Evolutionary conservation across 2,329 filamentous ascomycete genomes (phyloP).

Genomic region (Aspergillus tubingensis): DNA sequence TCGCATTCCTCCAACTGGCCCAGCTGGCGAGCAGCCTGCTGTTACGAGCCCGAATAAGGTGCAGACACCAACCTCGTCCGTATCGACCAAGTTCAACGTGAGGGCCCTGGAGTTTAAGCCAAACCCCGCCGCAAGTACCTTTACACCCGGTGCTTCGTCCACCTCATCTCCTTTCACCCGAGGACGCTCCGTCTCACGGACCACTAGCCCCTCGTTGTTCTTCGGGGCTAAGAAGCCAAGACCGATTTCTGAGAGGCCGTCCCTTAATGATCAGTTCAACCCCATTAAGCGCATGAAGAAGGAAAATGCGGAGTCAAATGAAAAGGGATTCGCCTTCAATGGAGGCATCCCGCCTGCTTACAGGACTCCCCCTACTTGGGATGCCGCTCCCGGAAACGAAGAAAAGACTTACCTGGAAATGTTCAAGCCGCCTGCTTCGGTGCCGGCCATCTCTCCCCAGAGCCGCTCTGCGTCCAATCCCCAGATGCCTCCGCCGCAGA

Average conservation of each 20-base stretch:
- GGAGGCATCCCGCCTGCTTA: slow-evolving; percentile 82
- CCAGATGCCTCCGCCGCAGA: slow-evolving; percentile 75
- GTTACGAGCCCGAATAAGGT: slow-evolving; percentile 47
- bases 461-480: slow-evolving; percentile 64
- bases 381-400: slow-evolving; percentile 66
- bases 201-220: slow-evolving; percentile 54
- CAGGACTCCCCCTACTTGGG: slow-evolving; percentile 84
- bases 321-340: slow-evolving; percentile 70
- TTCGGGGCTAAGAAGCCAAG: slow-evolving; percentile 73
- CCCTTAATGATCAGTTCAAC: slow-evolving; percentile 60
- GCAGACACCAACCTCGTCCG: slow-evolving; percentile 56
- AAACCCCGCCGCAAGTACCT: slow-evolving; percentile 75
- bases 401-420: slow-evolving; percentile 79
- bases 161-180: slow-evolving; percentile 69
- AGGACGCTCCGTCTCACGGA: slow-evolving; percentile 48
- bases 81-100: slow-evolving; percentile 60
- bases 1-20: slow-evolving; percentile 73
- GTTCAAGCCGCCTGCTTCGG: slow-evolving; percentile 68
- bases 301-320: slow-evolving; percentile 53
- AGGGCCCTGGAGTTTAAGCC: slow-evolving; percentile 78
- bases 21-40: slow-evolving; percentile 59
- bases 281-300: slow-evolving; percentile 72
- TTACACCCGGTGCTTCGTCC: slow-evolving; percentile 66
- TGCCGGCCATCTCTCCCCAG: slow-evolving; percentile 67
- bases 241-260: slow-evolving; percentile 57